Base-by-base conservation (phyloP, 805 yeast species). In the Blastobotrys attinorum region DNA sequence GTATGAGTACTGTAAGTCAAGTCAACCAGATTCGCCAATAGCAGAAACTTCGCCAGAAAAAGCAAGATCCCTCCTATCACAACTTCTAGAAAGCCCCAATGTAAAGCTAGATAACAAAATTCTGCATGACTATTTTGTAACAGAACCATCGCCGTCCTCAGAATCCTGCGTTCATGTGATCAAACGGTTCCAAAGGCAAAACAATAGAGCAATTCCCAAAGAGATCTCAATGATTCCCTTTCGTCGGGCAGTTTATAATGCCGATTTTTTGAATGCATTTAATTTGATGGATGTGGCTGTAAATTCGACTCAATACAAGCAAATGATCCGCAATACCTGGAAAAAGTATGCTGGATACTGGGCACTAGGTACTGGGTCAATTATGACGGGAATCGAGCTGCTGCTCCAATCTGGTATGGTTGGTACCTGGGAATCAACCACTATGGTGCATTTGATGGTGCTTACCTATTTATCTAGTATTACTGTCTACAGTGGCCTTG, bases 251-350 rank as follows among this genome's bases (percentile, higher is more conserved):
- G 58, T 82, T 2, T 79, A 69, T 61, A 68, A 75, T 48, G 82
- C 77, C 1, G 77, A 81, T 39, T 67, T 79, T 46, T 66, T 69
- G 22, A 65, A 67, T 34, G 85, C 88, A 0, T 59, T 81, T 32
- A 67, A 68, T 38, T 59, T 81, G 36, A 67, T 84, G 18, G 84
- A 81, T 48, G 55, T 70, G 38, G 78, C 92, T 0, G 72, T 77
- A 1, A 87, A 79, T 2, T 73, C 76, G 37, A 59, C 67, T 10
- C 70, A 74, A 49, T 81, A 78, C 59, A 59, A 72, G 8, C 54
- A 55, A 2, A 45, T 58, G 32, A 59, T 66, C 40, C 66, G 63
- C 44, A 53, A 58, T 31, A 47, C 61, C 21, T 57, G 68, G 60
- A 59, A 55, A 29, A 55, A 47, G 52, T 57, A 47, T 3, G 62